phyloP scores from a whole-genome alignment of 1,284 basidiomycete species.

The Ganoderma sinense region DNA sequence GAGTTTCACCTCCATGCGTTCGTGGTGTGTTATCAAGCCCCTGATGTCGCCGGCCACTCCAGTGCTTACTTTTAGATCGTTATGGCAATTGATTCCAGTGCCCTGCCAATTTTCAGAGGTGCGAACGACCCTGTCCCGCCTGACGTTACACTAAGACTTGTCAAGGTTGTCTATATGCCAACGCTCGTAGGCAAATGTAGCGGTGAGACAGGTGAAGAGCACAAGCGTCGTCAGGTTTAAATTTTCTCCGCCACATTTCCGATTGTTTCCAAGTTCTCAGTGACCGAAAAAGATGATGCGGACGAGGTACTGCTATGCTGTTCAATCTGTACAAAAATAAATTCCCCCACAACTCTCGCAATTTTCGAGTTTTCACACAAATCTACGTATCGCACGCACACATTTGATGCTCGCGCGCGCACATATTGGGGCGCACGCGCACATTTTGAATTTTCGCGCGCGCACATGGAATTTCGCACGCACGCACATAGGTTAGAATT shows the following conservation, averaged over 20 bases:
- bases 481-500: too few relatives aligned
- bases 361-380: too few relatives aligned
- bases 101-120: neutral
- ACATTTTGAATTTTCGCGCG: too few relatives aligned
- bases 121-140: neutral
- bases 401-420: too few relatives aligned
- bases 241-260: neutral
- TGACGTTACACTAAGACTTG: neutral
- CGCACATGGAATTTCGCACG: too few relatives aligned
- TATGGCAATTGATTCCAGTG: slow-evolving; percentile 17
- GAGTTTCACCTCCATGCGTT: neutral
- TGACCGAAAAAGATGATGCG: neutral
- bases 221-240: neutral
- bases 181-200: neutral
- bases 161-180: neutral
- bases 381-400: too few relatives aligned
- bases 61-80: slow-evolving; percentile 11
- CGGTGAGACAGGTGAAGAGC: neutral
- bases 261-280: neutral
- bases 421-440: too few relatives aligned
- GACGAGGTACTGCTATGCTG: neutral
- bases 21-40: neutral
- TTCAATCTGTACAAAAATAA: too few relatives aligned
- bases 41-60: neutral
- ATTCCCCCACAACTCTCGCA: too few relatives aligned